Evolutionary conservation across 2,329 filamentous ascomycete species (phyloP), one percentile per base, ranked within the genome.

Genomic region (Scleromitrula shiraiana): DNA sequence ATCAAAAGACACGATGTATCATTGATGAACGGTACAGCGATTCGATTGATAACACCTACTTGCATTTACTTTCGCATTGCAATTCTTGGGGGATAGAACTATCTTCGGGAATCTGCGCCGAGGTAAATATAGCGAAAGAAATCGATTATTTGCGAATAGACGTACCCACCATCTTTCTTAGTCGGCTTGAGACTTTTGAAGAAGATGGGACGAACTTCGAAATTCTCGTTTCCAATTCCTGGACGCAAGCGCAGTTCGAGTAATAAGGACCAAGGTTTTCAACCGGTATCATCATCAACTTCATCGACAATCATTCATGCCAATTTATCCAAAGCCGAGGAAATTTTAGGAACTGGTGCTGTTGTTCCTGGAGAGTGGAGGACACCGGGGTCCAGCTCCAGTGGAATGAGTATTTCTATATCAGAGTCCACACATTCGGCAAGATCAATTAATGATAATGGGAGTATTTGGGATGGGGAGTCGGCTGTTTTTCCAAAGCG

Each of bases 341-440:
- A 61, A 29, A 52, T 64, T 27, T 41, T 64, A 12, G 62, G 62
- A 10, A 46, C 44, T 5, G 44, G 44, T 2, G 26, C 26, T 12
- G 22, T 30, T 9, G 44, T 32, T 14, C 20, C 56, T 56, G n/a
- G 55, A 54, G 17, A 56, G 35, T 61, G 58, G 55, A 59, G 50
- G 35, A 56, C 53, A 37, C 54, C 55, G 7, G 51, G 53, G 8
- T 58, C 56, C 20, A 64, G 63, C 40, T 65, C 67, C n/a, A 69
- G 66, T 55, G 64, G 64, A 37, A 65, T 69, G 54, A 67, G 63
- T 50, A 64, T 68, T 15, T 64, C 67, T n/a, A 63, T 68, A 33
- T 65, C 62, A 29, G 64, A 64, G 48, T 56, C 59, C 15, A 59
- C 56, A 36, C 48, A 53, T 24, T 57, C 56, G 8, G 53, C 51